Evolutionary conservation across 2,329 filamentous ascomycete species (phyloP).

Genomic region (Colletotrichum sp.): DNA sequence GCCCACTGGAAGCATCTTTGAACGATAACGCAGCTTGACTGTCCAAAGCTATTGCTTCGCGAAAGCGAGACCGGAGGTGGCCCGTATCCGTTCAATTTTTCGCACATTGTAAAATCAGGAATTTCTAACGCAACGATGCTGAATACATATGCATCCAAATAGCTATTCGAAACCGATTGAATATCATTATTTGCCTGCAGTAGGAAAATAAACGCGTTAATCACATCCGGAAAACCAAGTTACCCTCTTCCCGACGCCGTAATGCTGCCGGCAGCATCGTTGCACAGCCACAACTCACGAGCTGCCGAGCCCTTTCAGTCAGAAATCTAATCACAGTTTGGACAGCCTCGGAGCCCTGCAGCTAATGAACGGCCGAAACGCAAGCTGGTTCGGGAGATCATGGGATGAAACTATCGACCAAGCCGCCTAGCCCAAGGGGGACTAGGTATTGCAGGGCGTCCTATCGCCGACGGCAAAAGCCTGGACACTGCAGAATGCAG

Average conservation of each 20-base stretch:
- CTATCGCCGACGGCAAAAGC: background rate
- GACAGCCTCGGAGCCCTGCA: background rate
- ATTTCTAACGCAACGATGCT: background rate
- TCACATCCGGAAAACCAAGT: background rate
- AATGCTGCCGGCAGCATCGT: background rate
- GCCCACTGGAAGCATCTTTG: background rate
- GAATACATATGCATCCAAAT: background rate
- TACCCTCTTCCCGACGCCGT: background rate
- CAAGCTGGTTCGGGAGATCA: background rate
- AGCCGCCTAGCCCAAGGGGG: background rate
- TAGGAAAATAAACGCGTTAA: background rate
- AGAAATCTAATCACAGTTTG: background rate
- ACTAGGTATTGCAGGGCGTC: background rate
- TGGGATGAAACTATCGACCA: background rate
- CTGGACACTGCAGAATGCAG: background rate
- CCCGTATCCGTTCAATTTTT: background rate
- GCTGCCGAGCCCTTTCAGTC: background rate
- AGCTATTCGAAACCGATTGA: background rate
- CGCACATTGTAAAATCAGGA: background rate
- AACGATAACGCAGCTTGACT: background rate
- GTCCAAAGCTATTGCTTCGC: background rate
- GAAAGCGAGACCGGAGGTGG: background rate
- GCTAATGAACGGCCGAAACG: background rate
- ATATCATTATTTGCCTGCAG: background rate
- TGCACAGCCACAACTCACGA: background rate